Evolutionary conservation across 139 green algal species (phyloP), one percentile per base, ranked within the genome.

Genomic region (Chlorella sp.): DNA sequence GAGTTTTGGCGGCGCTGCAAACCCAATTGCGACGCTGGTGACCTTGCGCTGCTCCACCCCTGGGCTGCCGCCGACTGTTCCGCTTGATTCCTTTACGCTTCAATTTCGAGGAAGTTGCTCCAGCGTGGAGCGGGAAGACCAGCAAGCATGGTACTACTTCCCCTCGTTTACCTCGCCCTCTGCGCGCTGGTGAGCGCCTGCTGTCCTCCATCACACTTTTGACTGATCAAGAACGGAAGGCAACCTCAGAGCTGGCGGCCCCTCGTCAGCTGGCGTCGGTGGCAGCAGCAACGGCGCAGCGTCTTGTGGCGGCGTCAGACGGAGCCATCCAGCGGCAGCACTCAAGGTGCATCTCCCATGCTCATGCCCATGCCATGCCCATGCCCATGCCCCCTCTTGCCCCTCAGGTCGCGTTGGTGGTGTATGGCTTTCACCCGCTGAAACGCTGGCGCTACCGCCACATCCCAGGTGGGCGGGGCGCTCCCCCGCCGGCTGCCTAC

Each of bases 381-480:
- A n/a, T 37, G 73, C 32, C 73, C 73, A 40, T 5, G 30, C 28
- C n/a, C 9, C 48, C 9, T 57, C 48, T 9, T 57, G 48, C 48
- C 48, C 48, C 48, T 3, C 75, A 81, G 75, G 75, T 30, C n/a
- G 75, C 39, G 21, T 12, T 87, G 0, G 21, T 64, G 1, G 11
- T 87, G 0, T 87, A 87, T 78, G 61, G 83, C 34, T 78, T 79
- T 24, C 83, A 87, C 34, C 83, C 83, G 0, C 16, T 87, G 9
- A 37, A 28, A 24, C 61, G 83, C 18, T 87, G 83, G 83, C 83
- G 83, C 34, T 87, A 79, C 26, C 57, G 83, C 0, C 83, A 78
- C 61, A 32, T 87, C 12, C 81, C 81, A 42, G 81, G 81, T 48
- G 39, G 16, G n/a, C 11, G 37, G 36, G 9, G 21, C 7, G 37